Conservation (phyloP, 768 basidiomycete genomes). For the Psilocybe cubensis region DNA sequence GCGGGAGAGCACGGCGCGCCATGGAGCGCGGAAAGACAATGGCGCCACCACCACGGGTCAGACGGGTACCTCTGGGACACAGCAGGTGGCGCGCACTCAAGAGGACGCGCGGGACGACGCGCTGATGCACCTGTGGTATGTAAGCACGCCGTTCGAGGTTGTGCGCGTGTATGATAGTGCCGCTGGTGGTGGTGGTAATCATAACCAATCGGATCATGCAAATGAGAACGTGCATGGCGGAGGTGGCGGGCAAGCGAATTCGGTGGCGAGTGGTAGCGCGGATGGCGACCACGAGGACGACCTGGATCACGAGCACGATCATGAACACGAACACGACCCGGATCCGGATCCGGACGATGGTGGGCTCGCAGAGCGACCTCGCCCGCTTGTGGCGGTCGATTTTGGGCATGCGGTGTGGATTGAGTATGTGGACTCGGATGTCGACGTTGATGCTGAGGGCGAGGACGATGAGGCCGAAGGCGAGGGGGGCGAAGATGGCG, state of each 20-base stretch:
- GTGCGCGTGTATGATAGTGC: constrained; percentile 59
- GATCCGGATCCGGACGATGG: constrained; percentile 41
- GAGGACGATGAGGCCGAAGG: not conserved
- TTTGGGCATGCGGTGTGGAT: constrained; percentile 91
- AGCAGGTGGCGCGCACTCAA: not conserved
- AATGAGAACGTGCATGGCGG: too few relatives aligned
- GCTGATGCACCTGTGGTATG: constrained; percentile 73
- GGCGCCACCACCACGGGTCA: not conserved
- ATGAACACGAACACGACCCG: too few relatives aligned
- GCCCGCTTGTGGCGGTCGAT: constrained; percentile 80
- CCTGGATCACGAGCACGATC: constrained; percentile 40
- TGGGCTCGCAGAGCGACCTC: constrained; percentile 46
- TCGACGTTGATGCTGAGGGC: not conserved
- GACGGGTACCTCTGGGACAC: not conserved
- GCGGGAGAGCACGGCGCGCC: too few relatives aligned
- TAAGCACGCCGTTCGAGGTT: constrained; percentile 71
- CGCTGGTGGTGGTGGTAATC: too few relatives aligned
- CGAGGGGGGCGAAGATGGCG: not conserved
- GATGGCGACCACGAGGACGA: too few relatives aligned
- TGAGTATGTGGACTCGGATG: constrained; percentile 44
- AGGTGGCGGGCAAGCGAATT: too few relatives aligned
- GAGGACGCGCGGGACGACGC: constrained; percentile 46
- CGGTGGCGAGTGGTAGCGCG: too few relatives aligned
- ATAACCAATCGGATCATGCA: too few relatives aligned
- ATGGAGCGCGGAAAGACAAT: too few relatives aligned